A percentile compares a stretch with the other conserved stretches of the same genome.
Conservation (phyloP, 2,329 filamentous ascomycete species). For the Kalmusia sp. region DNA sequence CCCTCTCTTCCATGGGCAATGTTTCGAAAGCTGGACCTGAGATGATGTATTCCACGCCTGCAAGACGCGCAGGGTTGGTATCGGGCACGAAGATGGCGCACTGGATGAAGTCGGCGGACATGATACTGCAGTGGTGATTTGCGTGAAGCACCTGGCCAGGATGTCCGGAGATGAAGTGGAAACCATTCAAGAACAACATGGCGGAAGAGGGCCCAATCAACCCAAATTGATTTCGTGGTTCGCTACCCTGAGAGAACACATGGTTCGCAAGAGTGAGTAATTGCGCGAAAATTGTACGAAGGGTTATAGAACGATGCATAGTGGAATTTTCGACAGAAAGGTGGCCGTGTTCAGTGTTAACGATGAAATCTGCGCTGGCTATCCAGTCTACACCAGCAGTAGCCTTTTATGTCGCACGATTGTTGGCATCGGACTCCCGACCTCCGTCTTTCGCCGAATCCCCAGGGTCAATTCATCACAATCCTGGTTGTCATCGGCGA, state of each 20-base stretch:
- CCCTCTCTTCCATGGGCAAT: not conserved
- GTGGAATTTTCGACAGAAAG: not conserved
- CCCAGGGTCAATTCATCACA: too few species aligned
- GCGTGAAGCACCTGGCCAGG: slow-evolving; percentile 1
- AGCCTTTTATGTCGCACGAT: too few species aligned
- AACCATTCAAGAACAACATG: slow-evolving; percentile 1
- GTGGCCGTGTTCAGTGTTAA: not conserved
- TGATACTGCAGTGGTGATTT: slow-evolving; percentile 3
- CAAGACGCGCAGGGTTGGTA: slow-evolving; percentile 1
- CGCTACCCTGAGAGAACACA: not conserved
- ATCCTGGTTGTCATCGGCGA: too few species aligned
- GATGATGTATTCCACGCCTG: slow-evolving; percentile 1
- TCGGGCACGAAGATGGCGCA: not conserved
- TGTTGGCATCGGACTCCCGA: too few species aligned
- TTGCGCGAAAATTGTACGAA: not conserved
- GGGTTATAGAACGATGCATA: not conserved
- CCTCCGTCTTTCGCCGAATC: too few species aligned
- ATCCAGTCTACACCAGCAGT: too few species aligned
- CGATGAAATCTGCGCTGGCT: not conserved
- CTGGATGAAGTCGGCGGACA: slow-evolving; percentile 2
- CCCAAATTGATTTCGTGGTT: not conserved
- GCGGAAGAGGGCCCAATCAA: not conserved
- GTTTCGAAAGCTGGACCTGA: not conserved
- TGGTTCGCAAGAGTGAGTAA: not conserved
- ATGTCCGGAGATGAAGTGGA: slow-evolving; percentile 4